Conservation (phyloP, 495 filamentous ascomycete genomes). For the Daldinia caldariorum region DNA sequence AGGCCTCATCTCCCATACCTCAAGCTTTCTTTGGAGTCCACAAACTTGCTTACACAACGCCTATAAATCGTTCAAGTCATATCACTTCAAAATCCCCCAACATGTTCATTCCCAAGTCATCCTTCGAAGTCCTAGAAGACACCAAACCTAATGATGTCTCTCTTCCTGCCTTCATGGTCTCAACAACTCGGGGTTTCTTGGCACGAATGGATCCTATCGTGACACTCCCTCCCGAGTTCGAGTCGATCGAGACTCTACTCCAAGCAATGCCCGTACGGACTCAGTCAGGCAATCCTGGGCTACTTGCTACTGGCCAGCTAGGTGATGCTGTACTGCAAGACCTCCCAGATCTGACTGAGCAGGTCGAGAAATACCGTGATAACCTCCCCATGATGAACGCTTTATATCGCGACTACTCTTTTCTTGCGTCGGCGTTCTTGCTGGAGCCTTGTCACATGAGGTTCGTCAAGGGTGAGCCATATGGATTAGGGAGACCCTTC, state of each 20-base stretch:
- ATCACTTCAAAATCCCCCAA: background rate
- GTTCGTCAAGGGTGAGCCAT: conserved; percentile 70
- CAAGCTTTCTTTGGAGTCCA: background rate
- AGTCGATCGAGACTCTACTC: conserved; percentile 72
- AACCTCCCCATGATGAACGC: conserved; percentile 82
- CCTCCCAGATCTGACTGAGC: conserved; percentile 77
- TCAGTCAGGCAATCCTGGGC: conserved; percentile 71
- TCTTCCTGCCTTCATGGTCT: conserved; percentile 88
- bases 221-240: conserved; percentile 73
- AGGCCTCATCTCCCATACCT: background rate
- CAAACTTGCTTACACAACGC: background rate
- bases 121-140: conserved; percentile 54
- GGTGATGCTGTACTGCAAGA: conserved; percentile 72
- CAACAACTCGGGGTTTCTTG: conserved; percentile 82
- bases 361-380: conserved; percentile 72
- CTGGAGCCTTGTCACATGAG: conserved; percentile 93
- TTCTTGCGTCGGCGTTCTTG: conserved; percentile 85
- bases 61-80: background rate
- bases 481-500: conserved; percentile 76
- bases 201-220: conserved; percentile 70
- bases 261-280: conserved; percentile 79
- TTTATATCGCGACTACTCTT: conserved; percentile 88
- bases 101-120: conserved; percentile 45
- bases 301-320: conserved; percentile 75
- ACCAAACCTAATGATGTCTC: conserved; percentile 54